Percentiles rank a stretch among this genome's conserved stretches.
These are phyloP conservation scores for Ambispora gerdemannii DNA, from an alignment of 192 early-diverging fungal species.

Conservation along the genomic window DNA sequence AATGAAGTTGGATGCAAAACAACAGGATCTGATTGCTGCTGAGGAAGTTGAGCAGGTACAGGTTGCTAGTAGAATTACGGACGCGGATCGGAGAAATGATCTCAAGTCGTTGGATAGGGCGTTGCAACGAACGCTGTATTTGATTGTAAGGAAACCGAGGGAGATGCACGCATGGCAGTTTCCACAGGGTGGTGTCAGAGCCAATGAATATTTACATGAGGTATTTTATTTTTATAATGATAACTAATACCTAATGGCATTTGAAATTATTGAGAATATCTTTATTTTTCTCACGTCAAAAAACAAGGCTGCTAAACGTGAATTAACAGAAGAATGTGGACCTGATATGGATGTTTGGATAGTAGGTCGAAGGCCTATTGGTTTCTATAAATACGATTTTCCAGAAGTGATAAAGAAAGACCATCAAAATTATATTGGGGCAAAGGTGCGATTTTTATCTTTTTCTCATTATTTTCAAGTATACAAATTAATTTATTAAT, in stretches of 20 bases:
- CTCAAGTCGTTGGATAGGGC: constrained; percentile 71
- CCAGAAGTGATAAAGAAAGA: constrained; percentile 25
- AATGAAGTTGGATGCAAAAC: constrained; percentile 28
- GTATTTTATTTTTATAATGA: too few species aligned
- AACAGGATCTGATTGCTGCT: constrained; percentile 42
- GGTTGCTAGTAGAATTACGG: constrained; percentile 53
- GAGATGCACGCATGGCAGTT: constrained; percentile 66
- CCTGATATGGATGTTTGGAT: constrained; percentile 78
- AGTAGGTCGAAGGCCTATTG: constrained; percentile 81
- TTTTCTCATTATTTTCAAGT: background rate
- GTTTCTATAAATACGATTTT: constrained; percentile 56
- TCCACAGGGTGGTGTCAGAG: constrained; percentile 62
- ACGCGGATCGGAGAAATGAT: constrained; percentile 64
- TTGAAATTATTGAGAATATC: background rate
- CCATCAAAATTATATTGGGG: background rate
- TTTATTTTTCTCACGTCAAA: background rate
- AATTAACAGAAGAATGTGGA: constrained; percentile 69
- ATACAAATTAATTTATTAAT: background rate
- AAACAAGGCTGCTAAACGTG: constrained; percentile 67
- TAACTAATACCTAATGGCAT: too few species aligned
- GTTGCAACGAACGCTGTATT: constrained; percentile 73
- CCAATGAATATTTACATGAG: constrained; percentile 68
- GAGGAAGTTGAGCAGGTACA: constrained; percentile 46
- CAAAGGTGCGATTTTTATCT: constrained; percentile 23
- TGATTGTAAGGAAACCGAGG: constrained; percentile 68